A percentile compares a stretch with the other conserved stretches of the same genome.
Conservation (phyloP, 2,329 filamentous ascomycete genomes). For the Podosphaera leucotricha region DNA sequence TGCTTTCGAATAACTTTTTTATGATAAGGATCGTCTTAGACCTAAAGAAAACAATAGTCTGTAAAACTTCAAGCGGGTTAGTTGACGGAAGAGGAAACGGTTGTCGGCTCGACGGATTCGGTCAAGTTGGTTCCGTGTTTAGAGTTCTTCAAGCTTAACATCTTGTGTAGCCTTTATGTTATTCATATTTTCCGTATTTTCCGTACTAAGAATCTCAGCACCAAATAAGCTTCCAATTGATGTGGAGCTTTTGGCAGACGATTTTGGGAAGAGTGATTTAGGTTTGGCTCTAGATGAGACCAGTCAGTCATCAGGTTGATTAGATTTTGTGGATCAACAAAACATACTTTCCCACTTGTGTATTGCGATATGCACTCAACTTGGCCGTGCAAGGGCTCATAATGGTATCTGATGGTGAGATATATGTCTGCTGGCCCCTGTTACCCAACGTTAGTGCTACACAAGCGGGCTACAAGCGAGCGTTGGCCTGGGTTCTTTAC, state of each 20-base stretch:
- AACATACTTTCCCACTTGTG: conserved; percentile 54
- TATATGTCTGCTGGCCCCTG: conserved; percentile 24
- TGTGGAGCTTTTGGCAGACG: conserved; percentile 36
- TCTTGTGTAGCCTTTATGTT: conserved; percentile 4
- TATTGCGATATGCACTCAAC: conserved; percentile 56
- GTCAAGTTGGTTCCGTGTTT: neutral
- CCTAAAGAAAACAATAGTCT: neutral
- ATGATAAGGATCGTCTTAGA: too few species aligned
- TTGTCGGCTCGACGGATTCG: too few species aligned
- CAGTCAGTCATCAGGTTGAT: neutral
- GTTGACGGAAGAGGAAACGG: too few species aligned
- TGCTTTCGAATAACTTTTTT: neutral
- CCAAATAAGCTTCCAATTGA: conserved; percentile 10
- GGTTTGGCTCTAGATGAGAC: conserved; percentile 30
- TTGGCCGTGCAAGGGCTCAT: conserved; percentile 73
- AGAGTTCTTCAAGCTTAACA: conserved; percentile 4
- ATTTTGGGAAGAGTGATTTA: conserved; percentile 43
- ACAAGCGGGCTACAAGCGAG: conserved; percentile 1
- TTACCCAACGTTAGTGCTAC: conserved; percentile 3
- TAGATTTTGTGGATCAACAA: neutral
- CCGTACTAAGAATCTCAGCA: conserved; percentile 3
- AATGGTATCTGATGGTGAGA: conserved; percentile 73
- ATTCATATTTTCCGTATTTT: conserved; percentile 4
- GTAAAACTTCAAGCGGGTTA: neutral
- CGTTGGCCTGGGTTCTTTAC: conserved; percentile 12